Evolutionary conservation across 2,329 filamentous ascomycete species (phyloP).

Genomic region (Ceratocystis alfenasii): DNA sequence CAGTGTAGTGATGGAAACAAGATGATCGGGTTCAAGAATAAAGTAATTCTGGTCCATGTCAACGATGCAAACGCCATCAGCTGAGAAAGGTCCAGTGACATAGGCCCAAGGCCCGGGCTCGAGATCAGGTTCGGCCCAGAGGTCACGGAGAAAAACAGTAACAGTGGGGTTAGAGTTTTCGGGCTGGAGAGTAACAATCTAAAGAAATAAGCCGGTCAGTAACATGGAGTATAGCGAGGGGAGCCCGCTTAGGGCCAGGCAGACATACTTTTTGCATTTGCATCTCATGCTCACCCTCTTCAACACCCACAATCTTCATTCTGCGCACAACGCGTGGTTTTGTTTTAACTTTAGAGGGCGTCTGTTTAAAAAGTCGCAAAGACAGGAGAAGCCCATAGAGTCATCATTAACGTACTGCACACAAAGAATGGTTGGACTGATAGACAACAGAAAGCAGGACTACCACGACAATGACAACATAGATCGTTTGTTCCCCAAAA

Average conservation of each 20-base stretch:
- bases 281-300: constrained; percentile 14
- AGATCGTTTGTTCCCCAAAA: background rate
- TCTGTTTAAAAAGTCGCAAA: constrained; percentile 12
- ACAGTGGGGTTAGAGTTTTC: constrained; percentile 56
- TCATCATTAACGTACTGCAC: constrained; percentile 21
- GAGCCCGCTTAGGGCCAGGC: background rate
- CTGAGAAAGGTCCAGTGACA: constrained; percentile 62
- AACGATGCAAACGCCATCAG: constrained; percentile 62
- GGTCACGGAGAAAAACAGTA: constrained; percentile 65
- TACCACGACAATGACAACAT: background rate
- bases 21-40: constrained; percentile 86
- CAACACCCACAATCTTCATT: constrained; percentile 20
- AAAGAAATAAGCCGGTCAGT: background rate
- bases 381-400: background rate
- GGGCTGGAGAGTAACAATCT: constrained; percentile 73
- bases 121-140: constrained; percentile 75
- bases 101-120: constrained; percentile 69
- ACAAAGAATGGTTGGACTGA: background rate
- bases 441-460: no score
- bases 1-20: constrained; percentile 88
- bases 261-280: constrained; percentile 17
- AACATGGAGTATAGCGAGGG: background rate
- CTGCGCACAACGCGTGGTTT: constrained; percentile 19
- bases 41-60: constrained; percentile 75
- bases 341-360: background rate